Base-by-base conservation (phyloP, 2,329 filamentous ascomycete genomes). In the Stemphylium beticola region DNA sequence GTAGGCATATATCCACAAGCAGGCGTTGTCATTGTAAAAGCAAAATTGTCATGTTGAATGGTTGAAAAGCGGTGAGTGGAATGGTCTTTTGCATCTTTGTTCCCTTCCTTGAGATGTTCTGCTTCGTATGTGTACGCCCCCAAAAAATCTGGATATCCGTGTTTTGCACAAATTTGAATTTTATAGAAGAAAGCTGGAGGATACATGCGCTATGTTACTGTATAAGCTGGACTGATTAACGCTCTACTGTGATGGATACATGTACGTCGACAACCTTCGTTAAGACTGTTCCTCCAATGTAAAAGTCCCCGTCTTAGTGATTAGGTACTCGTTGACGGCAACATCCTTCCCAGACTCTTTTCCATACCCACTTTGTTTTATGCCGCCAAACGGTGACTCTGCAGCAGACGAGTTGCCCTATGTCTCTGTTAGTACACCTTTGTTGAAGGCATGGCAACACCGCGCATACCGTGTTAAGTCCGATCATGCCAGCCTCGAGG, bases 401-500 rank as follows among this genome's bases (percentile, higher is more conserved):
- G 86, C 86, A 2, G 86, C 85, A 1, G 85, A 87, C n/a, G 81
- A 78, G 64, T 87, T 87, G 15, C 84, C 85, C 77, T 64, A 57
- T 3, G 5, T 31, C 10, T 18, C 7, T 39, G 41, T 64, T 44
- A 68, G 55, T 24, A 36, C 14, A 24, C 18, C 9, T 41, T 18
- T 15, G 3, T 38, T 26, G 9, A 34, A 14, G 37, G 14, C 17
- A 9, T 2, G 10, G 8, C 29, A 9, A 5, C n/a, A 22, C 29
- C 5, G 4, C 55, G 33, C 72, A 65, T 66, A 78, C 84, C 82
- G 82, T 85, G 62, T 87, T 87, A 75, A 87, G 76, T 12, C 86
- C 87, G 65, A 89, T 86, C 87, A 89, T 89, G 3, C 86, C 87
- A 4, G 87, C 86, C 68, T 89, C 86, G 31, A 90, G 70, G 60